Percentiles rank a stretch among this genome's conserved stretches.
Conservation (phyloP, 805 yeast species). For the Metschnikowia santaceciliae region DNA sequence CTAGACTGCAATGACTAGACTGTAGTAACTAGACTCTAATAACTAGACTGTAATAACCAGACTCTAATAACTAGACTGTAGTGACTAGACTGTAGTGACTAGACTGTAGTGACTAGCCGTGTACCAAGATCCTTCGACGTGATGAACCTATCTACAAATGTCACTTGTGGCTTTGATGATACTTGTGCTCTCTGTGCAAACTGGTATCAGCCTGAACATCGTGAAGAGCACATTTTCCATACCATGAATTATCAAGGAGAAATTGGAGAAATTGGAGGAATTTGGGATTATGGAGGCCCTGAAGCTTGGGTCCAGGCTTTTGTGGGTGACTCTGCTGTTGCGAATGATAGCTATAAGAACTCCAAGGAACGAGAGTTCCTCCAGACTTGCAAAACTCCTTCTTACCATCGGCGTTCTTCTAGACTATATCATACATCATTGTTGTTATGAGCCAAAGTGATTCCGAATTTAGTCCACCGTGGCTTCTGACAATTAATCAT, state of each 20-base stretch:
- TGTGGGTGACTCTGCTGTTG: conserved; percentile 40
- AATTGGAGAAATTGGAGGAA: no score
- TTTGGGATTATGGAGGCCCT: conserved; percentile 86
- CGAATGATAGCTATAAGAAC: conserved; percentile 15
- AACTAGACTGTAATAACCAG: no score
- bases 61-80: no score
- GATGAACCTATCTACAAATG: conserved; percentile 85
- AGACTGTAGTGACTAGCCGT: conserved; percentile 35
- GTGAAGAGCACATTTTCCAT: conserved; percentile 67
- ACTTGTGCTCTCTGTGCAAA: conserved; percentile 78
- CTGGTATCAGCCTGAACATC: conserved; percentile 69
- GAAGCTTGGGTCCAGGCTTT: conserved; percentile 69
- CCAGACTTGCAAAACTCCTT: conserved; percentile 38
- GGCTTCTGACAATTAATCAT: conserved; percentile 22
- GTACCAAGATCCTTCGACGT: conserved; percentile 65
- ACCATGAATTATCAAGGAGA: conserved; percentile 59
- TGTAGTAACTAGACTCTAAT: no score
- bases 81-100: no score
- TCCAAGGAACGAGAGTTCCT: conserved; percentile 31
- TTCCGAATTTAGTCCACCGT: conserved; percentile 32
- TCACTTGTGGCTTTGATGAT: conserved; percentile 74
- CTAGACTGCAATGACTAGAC: no score
- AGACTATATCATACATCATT: conserved; percentile 57
- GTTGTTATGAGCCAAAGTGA: conserved; percentile 55
- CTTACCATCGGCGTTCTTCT: conserved; percentile 45